Evolutionary conservation across 768 basidiomycete genomes (phyloP).

Genomic region (Amanita rubescens): DNA sequence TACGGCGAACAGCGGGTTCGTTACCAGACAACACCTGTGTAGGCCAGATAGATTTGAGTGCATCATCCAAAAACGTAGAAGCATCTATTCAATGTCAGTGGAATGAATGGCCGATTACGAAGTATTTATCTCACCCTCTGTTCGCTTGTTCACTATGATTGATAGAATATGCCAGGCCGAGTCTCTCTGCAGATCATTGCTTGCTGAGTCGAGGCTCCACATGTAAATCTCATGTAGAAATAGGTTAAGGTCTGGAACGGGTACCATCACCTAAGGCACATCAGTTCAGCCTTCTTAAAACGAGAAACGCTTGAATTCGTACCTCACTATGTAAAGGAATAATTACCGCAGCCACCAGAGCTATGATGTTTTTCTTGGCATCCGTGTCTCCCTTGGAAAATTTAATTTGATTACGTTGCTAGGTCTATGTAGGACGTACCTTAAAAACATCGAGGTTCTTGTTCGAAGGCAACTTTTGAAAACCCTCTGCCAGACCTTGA

Average conservation of each 20-base stretch:
- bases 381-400: conserved; percentile 26
- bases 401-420: conserved; percentile 7
- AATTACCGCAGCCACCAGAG: conserved; percentile 60
- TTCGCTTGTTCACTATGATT: conserved; percentile 73
- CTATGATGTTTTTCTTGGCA: conserved; percentile 54
- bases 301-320: background rate
- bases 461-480: conserved; percentile 38
- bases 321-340: conserved; percentile 65
- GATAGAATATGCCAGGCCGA: conserved; percentile 53
- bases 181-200: conserved; percentile 44
- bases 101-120: background rate
- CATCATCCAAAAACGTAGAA: conserved; percentile 33
- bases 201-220: conserved; percentile 50
- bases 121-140: conserved; percentile 42
- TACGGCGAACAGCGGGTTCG: conserved; percentile 32
- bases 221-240: conserved; percentile 48
- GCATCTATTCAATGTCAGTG: conserved; percentile 30
- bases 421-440: conserved; percentile 26
- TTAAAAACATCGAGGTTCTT: conserved; percentile 41
- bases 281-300: background rate
- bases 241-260: conserved; percentile 36
- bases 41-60: conserved; percentile 42
- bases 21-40: conserved; percentile 31
- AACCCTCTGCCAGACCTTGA: conserved; percentile 44
- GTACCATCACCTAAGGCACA: conserved; percentile 41